These are phyloP conservation scores for Paecilomyces formosus DNA, from an alignment of 2,329 filamentous ascomycete genomes.

Conservation along the genomic window DNA sequence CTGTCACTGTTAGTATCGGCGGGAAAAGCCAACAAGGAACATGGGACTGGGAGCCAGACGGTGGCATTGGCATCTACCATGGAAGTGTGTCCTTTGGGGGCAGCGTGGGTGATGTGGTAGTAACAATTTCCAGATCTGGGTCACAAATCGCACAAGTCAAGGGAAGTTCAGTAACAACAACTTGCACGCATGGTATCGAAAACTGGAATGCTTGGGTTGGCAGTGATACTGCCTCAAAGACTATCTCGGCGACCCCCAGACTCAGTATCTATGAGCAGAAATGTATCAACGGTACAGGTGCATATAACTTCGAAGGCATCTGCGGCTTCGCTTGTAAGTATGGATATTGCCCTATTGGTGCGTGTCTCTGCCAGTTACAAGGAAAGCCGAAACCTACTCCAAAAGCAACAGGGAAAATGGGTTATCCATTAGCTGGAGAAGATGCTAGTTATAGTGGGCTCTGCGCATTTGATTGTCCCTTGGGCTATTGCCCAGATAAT, in stretches of 20 bases:
- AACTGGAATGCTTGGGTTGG: neutral
- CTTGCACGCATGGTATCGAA: neutral
- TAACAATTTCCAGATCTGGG: neutral
- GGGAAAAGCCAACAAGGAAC: neutral
- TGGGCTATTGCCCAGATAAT: constrained; percentile 8
- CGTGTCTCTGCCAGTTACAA: constrained; percentile 14
- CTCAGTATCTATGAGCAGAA: constrained; percentile 4
- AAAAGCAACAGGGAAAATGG: constrained; percentile 2
- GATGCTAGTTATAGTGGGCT: constrained; percentile 9
- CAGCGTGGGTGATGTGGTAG: neutral
- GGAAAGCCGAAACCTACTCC: constrained; percentile 5
- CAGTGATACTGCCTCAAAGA: neutral
- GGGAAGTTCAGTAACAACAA: neutral
- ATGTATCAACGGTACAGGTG: constrained; percentile 15
- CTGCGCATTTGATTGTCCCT: constrained; percentile 10
- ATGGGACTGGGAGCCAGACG: neutral
- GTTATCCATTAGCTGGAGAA: constrained; percentile 11
- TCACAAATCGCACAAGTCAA: neutral
- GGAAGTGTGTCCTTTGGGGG: neutral
- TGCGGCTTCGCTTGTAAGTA: constrained; percentile 19
- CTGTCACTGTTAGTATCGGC: neutral
- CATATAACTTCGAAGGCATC: constrained; percentile 7
- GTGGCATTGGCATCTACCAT: neutral
- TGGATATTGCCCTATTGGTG: constrained; percentile 18
- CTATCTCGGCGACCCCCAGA: constrained; percentile 1